Percentiles rank a stretch among this genome's conserved stretches.
These are phyloP conservation scores for Penicillium cataractarum DNA, from an alignment of 495 filamentous ascomycete species.

Conservation along the genomic window DNA sequence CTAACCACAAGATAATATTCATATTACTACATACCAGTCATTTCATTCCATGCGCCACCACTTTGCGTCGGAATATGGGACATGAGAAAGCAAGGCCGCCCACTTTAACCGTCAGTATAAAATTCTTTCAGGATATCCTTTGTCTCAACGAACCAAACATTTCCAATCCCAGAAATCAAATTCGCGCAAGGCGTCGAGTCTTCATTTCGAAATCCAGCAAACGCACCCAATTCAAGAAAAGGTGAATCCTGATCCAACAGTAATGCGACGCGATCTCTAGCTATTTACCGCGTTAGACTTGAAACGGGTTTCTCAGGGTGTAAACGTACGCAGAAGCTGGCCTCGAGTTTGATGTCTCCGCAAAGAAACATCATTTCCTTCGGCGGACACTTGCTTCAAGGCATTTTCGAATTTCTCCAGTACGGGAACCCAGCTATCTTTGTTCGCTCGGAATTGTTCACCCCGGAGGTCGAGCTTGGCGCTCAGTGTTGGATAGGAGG, in stretches of 20 bases:
- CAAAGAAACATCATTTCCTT: constrained; percentile 26
- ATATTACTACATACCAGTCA: constrained; percentile 31
- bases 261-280: constrained; percentile 29
- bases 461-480: constrained; percentile 23
- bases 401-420: constrained; percentile 26
- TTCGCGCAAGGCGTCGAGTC: constrained; percentile 30
- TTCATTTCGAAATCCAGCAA: constrained; percentile 26
- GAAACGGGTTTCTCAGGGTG: neutral
- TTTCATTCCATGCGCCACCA: constrained; percentile 35
- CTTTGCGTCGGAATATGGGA: constrained; percentile 34
- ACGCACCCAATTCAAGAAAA: constrained; percentile 28
- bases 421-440: constrained; percentile 22
- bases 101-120: neutral
- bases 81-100: constrained; percentile 31
- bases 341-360: constrained; percentile 28
- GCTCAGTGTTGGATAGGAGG: constrained; percentile 18
- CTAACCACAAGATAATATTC: no score
- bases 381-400: constrained; percentile 19
- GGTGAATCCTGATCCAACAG: constrained; percentile 30
- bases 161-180: constrained; percentile 32
- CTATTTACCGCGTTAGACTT: constrained; percentile 1
- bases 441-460: constrained; percentile 22
- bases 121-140: neutral
- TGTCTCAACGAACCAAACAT: constrained; percentile 17
- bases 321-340: constrained; percentile 26